Evolutionary conservation across 2,329 filamentous ascomycete genomes (phyloP), one percentile per base, ranked within the genome.

Genomic region (Aspergillus fumigatus): DNA sequence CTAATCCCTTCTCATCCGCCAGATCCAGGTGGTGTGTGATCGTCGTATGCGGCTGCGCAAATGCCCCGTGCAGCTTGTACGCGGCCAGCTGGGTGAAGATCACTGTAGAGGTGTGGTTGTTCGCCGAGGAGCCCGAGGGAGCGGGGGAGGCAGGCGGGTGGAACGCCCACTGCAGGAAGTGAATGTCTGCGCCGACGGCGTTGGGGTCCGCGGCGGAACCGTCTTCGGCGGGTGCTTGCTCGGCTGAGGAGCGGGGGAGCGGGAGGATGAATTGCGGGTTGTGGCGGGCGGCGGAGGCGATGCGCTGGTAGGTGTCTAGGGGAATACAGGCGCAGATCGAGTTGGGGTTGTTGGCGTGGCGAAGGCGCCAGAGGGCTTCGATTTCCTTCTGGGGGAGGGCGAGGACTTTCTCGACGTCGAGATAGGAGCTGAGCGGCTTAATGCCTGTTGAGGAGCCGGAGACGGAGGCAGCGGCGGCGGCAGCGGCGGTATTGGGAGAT

Each of bases 121-220:
- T 77, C 23, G 75, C 77, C 32, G 77, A 83, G 4, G 63, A 57
- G 4, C 52, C 59, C 3, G 62, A 50, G 19, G 63, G 57, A 1
- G 67, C 62, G 5, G 65, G 59, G 21, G 67, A 68, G 1, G 81
- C 75, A 2, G 80, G 79, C 0, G 86, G 82, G 58, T 96, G 92
- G 75, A 96, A 97, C 0, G 89, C 89, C 91, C 95, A 99, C 75
- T 99, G 93, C 60, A 99, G 76, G 74, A 96, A 96, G 76, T 99
- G 94, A 48, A 99, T 92, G 74, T 97, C 94, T 49, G 92, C 90
- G 52, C 90, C 90, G 50, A 67, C 69, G 21, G 66, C 74, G 55
- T 65, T 47, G 61, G 71, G 58, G 62, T 65, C 62, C 4, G 61
- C 61, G 3, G 60, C 56, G 5, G 60, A 62, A 77, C 76, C 10